These are phyloP conservation scores for Trichoderma orchidacearum DNA, from an alignment of 495 filamentous ascomycete genomes.

Conservation along the genomic window DNA sequence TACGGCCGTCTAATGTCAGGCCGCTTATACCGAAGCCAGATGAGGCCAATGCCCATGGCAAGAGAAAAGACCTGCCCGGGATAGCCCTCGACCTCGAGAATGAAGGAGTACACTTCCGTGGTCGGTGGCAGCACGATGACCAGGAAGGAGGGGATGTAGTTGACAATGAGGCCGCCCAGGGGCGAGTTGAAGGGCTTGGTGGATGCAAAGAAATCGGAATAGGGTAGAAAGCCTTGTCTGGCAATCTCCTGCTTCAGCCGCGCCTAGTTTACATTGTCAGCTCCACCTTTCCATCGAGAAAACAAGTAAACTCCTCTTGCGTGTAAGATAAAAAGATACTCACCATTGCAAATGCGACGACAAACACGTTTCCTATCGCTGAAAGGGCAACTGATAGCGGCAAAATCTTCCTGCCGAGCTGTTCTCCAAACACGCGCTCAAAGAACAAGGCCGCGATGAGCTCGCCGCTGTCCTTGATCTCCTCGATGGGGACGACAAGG, in stretches of 20 bases:
- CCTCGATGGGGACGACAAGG: constrained; percentile 50
- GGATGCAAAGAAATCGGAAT: constrained; percentile 44
- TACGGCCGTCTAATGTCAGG: constrained; percentile 53
- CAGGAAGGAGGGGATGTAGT: constrained; percentile 52
- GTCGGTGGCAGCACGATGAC: constrained; percentile 52
- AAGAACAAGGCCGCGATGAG: constrained; percentile 58
- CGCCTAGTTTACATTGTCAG: constrained; percentile 25
- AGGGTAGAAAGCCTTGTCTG: constrained; percentile 49
- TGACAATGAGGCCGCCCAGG: constrained; percentile 50
- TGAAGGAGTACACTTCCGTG: constrained; percentile 58
- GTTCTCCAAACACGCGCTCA: constrained; percentile 46
- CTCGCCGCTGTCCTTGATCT: constrained; percentile 54
- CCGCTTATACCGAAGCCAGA: constrained; percentile 47
- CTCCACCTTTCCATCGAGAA: background rate
- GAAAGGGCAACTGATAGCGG: constrained; percentile 53
- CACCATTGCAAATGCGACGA: constrained; percentile 55
- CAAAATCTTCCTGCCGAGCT: constrained; percentile 41
- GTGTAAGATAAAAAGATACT: constrained; percentile 3
- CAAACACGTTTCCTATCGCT: constrained; percentile 64
- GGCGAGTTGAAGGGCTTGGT: constrained; percentile 56
- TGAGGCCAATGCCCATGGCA: constrained; percentile 43
- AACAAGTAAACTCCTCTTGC: background rate
- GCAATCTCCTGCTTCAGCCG: constrained; percentile 41
- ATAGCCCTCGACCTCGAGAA: constrained; percentile 61
- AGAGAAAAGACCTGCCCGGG: constrained; percentile 48